phyloP scores from a whole-genome alignment of 2,329 filamentous ascomycete species.

The Ilyonectria destructans region DNA sequence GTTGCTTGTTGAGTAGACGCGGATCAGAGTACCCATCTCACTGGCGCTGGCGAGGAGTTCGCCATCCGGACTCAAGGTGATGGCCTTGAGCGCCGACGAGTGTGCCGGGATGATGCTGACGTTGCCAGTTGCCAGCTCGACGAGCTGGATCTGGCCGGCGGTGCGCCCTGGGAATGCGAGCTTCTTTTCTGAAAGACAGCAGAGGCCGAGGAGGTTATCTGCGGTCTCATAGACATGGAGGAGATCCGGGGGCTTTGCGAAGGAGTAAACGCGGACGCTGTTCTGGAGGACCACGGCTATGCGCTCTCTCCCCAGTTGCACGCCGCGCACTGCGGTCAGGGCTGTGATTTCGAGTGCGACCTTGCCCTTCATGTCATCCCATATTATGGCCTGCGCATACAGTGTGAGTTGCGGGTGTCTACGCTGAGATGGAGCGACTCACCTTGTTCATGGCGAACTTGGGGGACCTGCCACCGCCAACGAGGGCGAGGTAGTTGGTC shows the following conservation, averaged over 20 bases:
- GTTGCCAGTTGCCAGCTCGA: slow-evolving; percentile 83
- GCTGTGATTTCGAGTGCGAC: slow-evolving; percentile 84
- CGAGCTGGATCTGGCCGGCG: slow-evolving; percentile 89
- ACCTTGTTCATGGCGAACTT: slow-evolving; percentile 92
- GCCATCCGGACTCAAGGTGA: slow-evolving; percentile 86
- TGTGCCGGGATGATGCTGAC: slow-evolving; percentile 97
- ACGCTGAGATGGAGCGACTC: slow-evolving; percentile 19
- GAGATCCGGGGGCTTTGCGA: slow-evolving; percentile 80
- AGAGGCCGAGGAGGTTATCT: slow-evolving; percentile 86
- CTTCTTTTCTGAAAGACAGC: slow-evolving; percentile 80
- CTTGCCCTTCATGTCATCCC: slow-evolving; percentile 88
- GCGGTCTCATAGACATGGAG: slow-evolving; percentile 87
- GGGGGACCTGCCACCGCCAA: slow-evolving; percentile 88
- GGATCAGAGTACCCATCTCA: slow-evolving; percentile 90
- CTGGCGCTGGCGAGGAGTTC: slow-evolving; percentile 91
- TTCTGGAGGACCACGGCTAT: slow-evolving; percentile 88
- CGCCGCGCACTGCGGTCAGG: slow-evolving; percentile 84
- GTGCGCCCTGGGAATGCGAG: slow-evolving; percentile 92
- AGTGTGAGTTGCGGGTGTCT: slow-evolving; percentile 13
- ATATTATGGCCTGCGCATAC: slow-evolving; percentile 79
- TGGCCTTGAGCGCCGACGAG: slow-evolving; percentile 81
- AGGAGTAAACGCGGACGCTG: slow-evolving; percentile 85
- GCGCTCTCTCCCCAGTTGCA: slow-evolving; percentile 82
- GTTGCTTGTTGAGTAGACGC: slow-evolving; percentile 86
- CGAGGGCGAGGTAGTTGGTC: slow-evolving; percentile 89